A percentile compares a stretch with the other conserved stretches of the same genome.
Conservation (phyloP, 768 basidiomycete genomes). For the Calocybe gangraenosa region DNA sequence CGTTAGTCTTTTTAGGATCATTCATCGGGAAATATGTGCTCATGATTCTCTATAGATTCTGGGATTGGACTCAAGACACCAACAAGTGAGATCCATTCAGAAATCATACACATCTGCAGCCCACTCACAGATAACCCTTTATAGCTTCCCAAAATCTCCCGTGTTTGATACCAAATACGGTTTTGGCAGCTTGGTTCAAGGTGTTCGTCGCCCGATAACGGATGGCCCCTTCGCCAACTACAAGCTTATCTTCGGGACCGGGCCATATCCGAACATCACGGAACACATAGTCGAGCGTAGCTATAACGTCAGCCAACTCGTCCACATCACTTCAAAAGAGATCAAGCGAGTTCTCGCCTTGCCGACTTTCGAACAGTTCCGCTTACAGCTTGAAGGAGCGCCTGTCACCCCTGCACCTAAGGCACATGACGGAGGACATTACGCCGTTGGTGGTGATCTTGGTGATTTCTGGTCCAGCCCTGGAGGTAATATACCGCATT, state of each 20-base stretch:
- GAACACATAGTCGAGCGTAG: slow-evolving; percentile 26
- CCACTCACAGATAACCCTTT: not conserved
- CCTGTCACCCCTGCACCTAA: slow-evolving; percentile 21
- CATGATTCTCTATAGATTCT: slow-evolving; percentile 25
- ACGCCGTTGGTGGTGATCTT: slow-evolving; percentile 30
- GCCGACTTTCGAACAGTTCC: slow-evolving; percentile 28
- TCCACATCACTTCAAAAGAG: slow-evolving; percentile 13
- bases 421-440: slow-evolving; percentile 32
- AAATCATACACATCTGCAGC: not conserved
- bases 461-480: slow-evolving; percentile 32
- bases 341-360: not conserved
- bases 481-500: slow-evolving; percentile 27
- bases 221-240: slow-evolving; percentile 32
- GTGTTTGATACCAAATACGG: slow-evolving; percentile 31
- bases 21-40: not conserved
- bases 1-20: slow-evolving; percentile 13
- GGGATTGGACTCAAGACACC: slow-evolving; percentile 36
- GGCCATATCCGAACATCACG: slow-evolving; percentile 25
- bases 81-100: slow-evolving; percentile 16
- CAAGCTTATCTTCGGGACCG: slow-evolving; percentile 29
- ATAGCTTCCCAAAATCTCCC: slow-evolving; percentile 27
- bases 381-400: slow-evolving; percentile 31
- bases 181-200: slow-evolving; percentile 31
- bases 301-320: slow-evolving; percentile 18
- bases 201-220: slow-evolving; percentile 17